Conservation (phyloP, 2,329 filamentous ascomycete species). For the Diaporthe longicolla region DNA sequence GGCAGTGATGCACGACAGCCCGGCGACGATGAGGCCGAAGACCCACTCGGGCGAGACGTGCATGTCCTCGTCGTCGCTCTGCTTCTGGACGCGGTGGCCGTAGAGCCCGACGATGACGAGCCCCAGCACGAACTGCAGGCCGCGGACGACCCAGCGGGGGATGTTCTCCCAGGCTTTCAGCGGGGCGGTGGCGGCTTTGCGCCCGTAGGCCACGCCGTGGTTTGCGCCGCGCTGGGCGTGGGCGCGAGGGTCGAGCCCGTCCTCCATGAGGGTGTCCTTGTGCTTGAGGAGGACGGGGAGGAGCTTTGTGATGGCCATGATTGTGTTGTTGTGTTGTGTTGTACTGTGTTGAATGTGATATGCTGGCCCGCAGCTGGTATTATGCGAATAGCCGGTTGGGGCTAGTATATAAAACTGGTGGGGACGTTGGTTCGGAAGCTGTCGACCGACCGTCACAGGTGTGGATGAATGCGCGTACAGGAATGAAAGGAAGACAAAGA, state of each 20-base stretch:
- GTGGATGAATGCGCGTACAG: not conserved
- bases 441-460: not conserved
- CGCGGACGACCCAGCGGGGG: constrained; percentile 68
- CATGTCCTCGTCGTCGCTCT: constrained; percentile 50
- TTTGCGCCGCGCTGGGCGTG: constrained; percentile 39
- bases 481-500: too few relatives aligned
- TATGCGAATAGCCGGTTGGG: not conserved
- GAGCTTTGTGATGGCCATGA: constrained; percentile 38
- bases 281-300: constrained; percentile 37
- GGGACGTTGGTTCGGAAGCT: constrained; percentile 4
- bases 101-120: constrained; percentile 79
- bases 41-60: constrained; percentile 67
- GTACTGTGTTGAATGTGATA: not conserved
- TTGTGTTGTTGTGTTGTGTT: not conserved
- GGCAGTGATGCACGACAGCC: constrained; percentile 67
- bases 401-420: constrained; percentile 1
- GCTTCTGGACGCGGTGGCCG: constrained; percentile 68
- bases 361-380: constrained; percentile 34
- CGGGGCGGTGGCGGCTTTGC: constrained; percentile 60
- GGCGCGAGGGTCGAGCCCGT: constrained; percentile 40
- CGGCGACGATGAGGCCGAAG: constrained; percentile 73
- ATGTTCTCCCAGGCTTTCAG: constrained; percentile 62
- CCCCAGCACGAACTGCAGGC: constrained; percentile 78
- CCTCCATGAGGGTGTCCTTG: constrained; percentile 35
- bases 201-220: constrained; percentile 49